phyloP scores from a whole-genome alignment of 2,329 filamentous ascomycete genomes.

The Sporothrix curviconia region DNA sequence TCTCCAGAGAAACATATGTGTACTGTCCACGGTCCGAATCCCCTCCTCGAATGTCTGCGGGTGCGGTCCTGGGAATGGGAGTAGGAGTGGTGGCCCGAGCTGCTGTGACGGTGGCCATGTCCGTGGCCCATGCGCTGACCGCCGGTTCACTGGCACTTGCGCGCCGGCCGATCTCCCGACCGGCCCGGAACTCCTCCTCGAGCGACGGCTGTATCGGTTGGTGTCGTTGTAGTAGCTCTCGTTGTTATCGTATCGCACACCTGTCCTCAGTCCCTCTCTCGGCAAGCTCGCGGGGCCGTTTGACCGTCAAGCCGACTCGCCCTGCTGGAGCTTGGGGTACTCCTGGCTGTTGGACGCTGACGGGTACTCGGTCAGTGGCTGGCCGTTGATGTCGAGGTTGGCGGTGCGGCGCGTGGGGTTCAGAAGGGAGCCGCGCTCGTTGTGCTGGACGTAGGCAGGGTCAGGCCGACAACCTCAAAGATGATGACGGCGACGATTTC shows the following conservation, averaged over 20 bases:
- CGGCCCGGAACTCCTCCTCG: background rate
- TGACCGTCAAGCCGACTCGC: constrained; percentile 6
- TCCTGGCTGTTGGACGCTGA: background rate
- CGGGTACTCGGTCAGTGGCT: background rate
- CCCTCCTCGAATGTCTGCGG: background rate
- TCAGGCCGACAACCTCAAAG: constrained; percentile 35
- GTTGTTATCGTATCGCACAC: background rate
- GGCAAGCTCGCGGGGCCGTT: background rate
- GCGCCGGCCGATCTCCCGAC: background rate
- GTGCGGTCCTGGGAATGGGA: background rate
- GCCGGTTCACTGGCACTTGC: background rate
- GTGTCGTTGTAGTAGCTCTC: background rate
- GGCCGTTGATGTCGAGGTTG: background rate
- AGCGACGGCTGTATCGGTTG: background rate
- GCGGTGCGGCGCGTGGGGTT: background rate
- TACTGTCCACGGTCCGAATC: background rate
- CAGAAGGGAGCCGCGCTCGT: background rate
- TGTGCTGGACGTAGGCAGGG: constrained; percentile 23
- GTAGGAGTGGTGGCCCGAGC: background rate
- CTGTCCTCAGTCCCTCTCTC: background rate
- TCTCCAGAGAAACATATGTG: background rate
- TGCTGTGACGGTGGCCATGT: background rate
- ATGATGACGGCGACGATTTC: constrained; percentile 42
- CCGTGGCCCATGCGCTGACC: background rate
- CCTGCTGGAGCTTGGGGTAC: constrained; percentile 5